Evolutionary conservation across 257 asterid species (phyloP), one percentile per base, ranked within the genome.

Genomic region (Leptodermis oblonga): DNA sequence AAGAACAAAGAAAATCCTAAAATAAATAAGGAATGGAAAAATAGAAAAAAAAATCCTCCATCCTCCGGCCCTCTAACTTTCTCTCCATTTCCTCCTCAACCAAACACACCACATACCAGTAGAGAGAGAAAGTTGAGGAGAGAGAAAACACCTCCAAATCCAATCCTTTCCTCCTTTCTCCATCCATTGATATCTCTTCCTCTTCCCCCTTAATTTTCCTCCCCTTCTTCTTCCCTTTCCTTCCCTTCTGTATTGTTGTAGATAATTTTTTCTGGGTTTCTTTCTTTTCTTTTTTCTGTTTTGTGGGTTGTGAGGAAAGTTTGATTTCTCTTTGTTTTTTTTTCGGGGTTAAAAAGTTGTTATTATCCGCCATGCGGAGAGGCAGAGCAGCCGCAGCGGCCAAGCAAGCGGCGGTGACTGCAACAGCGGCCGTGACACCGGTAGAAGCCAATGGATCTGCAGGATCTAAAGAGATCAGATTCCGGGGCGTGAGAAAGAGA

Each of bases 401-500:
- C n/a, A 69, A 39, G 60, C 70, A 72, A 55, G 79, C 76, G 64
- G 80, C 68, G 64, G 67, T 34, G 30, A 73, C 60, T 68, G 82
- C 65, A 49, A 72, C 43, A 67, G 73, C 55, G 37, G 76, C 65
- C 3, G 65, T 36, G 56, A 66, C 48, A 7, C 79, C 69, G 12
- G 88, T 71, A n/a, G 85, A 68, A 39, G 70, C 36, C 8, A 74
- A 81, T 63, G 86, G 87, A 84, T 81, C 90, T 78, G 90, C 87
- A 62, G 87, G 80, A 71, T 72, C 86, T 34, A 82, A 83, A 70
- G 90, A 81, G 86, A 72, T 86, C 77, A 82, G 84, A 70, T 86
- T 76, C 66, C 82, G 95, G 1, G 95, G 95, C 8, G 95, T 88
- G 5, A 74, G 95, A 34, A 88, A 88, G 77, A 81, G 92, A 73